A percentile compares a stretch with the other conserved stretches of the same genome.
These are phyloP conservation scores for Podospora sp. DNA, from an alignment of 495 filamentous ascomycete genomes.

Conservation along the genomic window DNA sequence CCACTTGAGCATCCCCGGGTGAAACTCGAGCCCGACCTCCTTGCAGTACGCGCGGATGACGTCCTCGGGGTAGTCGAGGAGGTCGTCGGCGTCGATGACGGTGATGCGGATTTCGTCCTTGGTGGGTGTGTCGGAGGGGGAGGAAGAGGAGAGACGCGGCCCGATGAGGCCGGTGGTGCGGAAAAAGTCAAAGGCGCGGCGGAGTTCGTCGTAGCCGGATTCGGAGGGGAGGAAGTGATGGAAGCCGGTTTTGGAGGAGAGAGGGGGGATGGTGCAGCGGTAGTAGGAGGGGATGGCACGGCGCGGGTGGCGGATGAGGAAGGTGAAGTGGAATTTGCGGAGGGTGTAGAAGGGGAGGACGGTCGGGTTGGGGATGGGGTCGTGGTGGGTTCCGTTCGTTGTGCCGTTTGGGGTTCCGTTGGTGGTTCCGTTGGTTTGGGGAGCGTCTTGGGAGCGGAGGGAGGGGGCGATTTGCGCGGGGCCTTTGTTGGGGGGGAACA, in stretches of 20 bases:
- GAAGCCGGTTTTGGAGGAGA: constrained; percentile 81
- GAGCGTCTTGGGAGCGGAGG: constrained; percentile 69
- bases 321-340: constrained; percentile 85
- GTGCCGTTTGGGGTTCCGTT: no score
- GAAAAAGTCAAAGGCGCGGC: constrained; percentile 82
- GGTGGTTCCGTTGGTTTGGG: constrained; percentile 63
- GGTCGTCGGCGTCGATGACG: constrained; percentile 92
- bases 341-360: constrained; percentile 73
- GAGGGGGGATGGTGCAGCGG: constrained; percentile 91
- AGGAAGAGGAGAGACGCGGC: constrained; percentile 56
- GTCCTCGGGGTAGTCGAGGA: constrained; percentile 76
- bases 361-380: constrained; percentile 57
- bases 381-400: background rate
- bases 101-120: constrained; percentile 59
- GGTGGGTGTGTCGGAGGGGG: constrained; percentile 18
- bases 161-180: constrained; percentile 62
- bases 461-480: constrained; percentile 74
- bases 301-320: constrained; percentile 92
- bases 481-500: constrained; percentile 72
- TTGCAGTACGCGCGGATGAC: constrained; percentile 78
- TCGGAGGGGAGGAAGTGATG: constrained; percentile 80
- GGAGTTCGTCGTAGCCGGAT: constrained; percentile 87
- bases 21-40: constrained; percentile 73
- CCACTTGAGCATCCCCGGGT: constrained; percentile 78
- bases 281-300: constrained; percentile 87